Percentiles rank a stretch among this genome's conserved stretches.
Evolutionary conservation across 1,284 basidiomycete genomes (phyloP).

Genomic region (Sanghuangporus baumii): DNA sequence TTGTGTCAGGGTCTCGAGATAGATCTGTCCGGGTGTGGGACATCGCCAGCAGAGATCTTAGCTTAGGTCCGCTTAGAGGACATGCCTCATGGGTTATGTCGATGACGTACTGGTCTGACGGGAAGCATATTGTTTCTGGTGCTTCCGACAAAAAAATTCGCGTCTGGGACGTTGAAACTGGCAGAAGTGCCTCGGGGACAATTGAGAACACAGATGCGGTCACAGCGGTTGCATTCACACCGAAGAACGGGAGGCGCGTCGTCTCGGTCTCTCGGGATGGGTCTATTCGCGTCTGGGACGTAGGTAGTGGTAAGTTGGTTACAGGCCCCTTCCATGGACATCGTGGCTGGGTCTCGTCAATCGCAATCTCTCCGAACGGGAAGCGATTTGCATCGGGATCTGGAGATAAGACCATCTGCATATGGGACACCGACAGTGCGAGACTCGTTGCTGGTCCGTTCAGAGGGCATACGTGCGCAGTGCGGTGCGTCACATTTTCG

Average conservation of each 20-base stretch:
- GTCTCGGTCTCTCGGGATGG: neutral
- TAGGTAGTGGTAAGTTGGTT: neutral
- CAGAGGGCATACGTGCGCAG: neutral
- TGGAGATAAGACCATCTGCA: neutral
- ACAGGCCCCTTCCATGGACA: neutral
- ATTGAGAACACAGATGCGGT: neutral
- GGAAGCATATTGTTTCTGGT: neutral
- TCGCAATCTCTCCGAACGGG: neutral
- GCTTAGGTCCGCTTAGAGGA: neutral
- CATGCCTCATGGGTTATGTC: neutral
- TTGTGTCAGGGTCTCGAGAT: neutral
- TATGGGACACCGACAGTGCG: neutral
- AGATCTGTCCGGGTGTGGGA: neutral
- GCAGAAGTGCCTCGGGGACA: neutral
- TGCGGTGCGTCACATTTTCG: constrained; percentile 2
- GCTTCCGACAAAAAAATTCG: neutral
- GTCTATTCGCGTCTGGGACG: neutral
- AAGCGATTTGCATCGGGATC: neutral
- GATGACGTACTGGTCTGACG: constrained; percentile 1
- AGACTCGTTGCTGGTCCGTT: neutral
- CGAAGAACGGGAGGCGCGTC: neutral
- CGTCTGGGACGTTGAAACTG: neutral
- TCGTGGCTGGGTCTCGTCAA: neutral
- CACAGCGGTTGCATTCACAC: neutral
- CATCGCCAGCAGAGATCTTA: neutral